Evolutionary conservation across 2,329 filamentous ascomycete genomes (phyloP).

Genomic region (Eutypella sp.): DNA sequence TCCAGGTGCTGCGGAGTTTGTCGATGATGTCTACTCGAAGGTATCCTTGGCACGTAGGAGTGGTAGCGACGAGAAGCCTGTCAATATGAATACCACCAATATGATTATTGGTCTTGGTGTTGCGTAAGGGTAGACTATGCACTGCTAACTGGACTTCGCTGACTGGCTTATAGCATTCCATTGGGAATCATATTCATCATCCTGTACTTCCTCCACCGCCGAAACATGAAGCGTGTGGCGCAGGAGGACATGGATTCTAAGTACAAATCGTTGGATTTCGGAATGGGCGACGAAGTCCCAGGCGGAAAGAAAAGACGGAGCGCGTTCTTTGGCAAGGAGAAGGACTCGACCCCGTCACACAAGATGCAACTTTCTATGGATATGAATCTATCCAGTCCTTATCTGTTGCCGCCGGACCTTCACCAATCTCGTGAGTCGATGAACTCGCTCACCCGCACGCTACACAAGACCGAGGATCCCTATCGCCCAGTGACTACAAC

Average conservation of each 20-base stretch:
- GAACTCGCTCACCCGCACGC: slow-evolving; percentile 73
- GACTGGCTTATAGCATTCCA: slow-evolving; percentile 59
- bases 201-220: slow-evolving; percentile 72
- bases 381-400: slow-evolving; percentile 76
- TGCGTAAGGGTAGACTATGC: slow-evolving; percentile 51
- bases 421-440: slow-evolving; percentile 81
- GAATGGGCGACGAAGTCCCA: slow-evolving; percentile 53
- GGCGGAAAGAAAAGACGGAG: slow-evolving; percentile 38
- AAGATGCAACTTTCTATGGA: slow-evolving; percentile 62
- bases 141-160: slow-evolving; percentile 7
- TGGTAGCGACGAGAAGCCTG: slow-evolving; percentile 56
- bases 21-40: slow-evolving; percentile 8
- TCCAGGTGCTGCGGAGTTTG: slow-evolving; percentile 2
- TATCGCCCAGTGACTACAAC: slow-evolving; percentile 67
- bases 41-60: slow-evolving; percentile 19
- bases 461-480: slow-evolving; percentile 74
- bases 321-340: slow-evolving; percentile 51
- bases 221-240: slow-evolving; percentile 65
- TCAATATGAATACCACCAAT: slow-evolving; percentile 49
- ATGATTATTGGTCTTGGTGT: slow-evolving; percentile 65
- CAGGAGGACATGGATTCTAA: slow-evolving; percentile 81
- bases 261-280: slow-evolving; percentile 90
- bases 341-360: slow-evolving; percentile 36
- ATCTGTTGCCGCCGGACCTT: slow-evolving; percentile 81
- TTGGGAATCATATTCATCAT: slow-evolving; percentile 61